Conservation (phyloP, 345 rosid genomes). For the Gynandropsis gynandra region DNA sequence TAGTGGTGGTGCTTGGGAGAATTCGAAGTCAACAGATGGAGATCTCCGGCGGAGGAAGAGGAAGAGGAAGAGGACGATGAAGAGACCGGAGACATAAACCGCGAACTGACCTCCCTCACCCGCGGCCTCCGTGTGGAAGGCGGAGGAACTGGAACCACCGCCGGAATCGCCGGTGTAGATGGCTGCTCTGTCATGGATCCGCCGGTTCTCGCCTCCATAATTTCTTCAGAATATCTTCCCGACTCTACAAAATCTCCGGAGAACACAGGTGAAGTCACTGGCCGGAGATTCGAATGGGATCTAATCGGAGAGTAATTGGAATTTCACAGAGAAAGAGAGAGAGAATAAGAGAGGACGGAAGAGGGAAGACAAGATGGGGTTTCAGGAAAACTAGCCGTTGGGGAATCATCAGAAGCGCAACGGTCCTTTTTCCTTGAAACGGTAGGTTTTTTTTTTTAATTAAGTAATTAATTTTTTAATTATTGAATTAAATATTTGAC, state of each 20-base stretch:
- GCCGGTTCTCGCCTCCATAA: constrained; percentile 21
- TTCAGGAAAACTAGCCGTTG: constrained; percentile 24
- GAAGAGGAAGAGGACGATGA: constrained; percentile 22
- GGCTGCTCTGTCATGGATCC: constrained; percentile 18
- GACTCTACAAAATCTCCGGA: background rate
- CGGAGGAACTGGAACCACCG: constrained; percentile 29
- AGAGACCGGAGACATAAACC: constrained; percentile 73
- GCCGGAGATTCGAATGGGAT: background rate
- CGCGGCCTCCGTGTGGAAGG: constrained; percentile 56
- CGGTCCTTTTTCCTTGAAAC: constrained; percentile 20
- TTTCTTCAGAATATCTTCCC: constrained; percentile 2
- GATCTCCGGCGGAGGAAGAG: constrained; percentile 34
- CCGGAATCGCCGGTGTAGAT: constrained; percentile 21
- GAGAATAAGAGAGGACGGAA: too few species aligned
- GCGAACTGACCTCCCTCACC: constrained; percentile 74
- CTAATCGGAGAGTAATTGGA: background rate
- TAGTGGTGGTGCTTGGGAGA: constrained; percentile 38
- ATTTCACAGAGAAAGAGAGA: constrained; percentile 2
- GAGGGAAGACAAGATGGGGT: constrained; percentile 4
- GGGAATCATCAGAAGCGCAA: constrained; percentile 14
- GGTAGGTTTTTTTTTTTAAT: background rate
- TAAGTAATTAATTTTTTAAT: background rate
- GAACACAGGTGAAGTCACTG: background rate
- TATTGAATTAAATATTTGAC: too few species aligned
- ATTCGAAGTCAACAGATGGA: constrained; percentile 30